phyloP scores from a whole-genome alignment of 805 yeast genomes.

The Cyberlindnera saturnus region DNA sequence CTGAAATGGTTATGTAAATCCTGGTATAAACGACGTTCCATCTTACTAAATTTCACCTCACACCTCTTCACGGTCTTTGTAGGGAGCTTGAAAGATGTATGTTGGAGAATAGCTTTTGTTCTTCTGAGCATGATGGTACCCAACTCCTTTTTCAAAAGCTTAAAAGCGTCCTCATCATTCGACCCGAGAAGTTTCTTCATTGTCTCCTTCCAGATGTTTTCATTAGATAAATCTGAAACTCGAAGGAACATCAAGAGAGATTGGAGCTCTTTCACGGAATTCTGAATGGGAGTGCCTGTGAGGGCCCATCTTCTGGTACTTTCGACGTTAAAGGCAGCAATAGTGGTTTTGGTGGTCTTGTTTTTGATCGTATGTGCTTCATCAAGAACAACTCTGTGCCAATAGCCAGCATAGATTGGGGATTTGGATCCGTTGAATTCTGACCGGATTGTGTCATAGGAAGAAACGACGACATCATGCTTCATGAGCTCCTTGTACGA shows the following conservation, averaged over 20 bases:
- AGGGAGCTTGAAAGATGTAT: conserved; percentile 17
- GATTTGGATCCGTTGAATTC: conserved; percentile 25
- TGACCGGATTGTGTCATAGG: conserved; percentile 52
- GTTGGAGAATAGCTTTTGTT: conserved; percentile 33
- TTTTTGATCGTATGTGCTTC: conserved; percentile 63
- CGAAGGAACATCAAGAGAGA: conserved; percentile 41
- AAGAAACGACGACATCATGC: conserved; percentile 62
- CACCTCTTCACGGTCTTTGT: conserved; percentile 13
- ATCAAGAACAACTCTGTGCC: conserved; percentile 52
- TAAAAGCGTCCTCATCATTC: conserved; percentile 34
- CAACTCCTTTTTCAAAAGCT: conserved; percentile 28
- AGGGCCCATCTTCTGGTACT: conserved; percentile 48
- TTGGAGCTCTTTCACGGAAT: conserved; percentile 45
- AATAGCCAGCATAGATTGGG: conserved; percentile 25
- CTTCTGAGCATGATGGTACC: conserved; percentile 38
- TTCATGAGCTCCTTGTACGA: conserved; percentile 33
- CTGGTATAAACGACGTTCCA: conserved; percentile 25
- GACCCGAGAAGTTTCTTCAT: conserved; percentile 25
- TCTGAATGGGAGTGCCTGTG: conserved; percentile 64
- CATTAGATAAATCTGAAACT: conserved; percentile 24
- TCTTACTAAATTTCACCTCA: conserved; percentile 19
- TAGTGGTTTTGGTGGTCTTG: conserved; percentile 37
- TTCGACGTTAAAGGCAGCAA: conserved; percentile 37
- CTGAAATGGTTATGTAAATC: conserved; percentile 16
- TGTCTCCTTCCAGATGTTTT: conserved; percentile 24